Conservation (phyloP, 192 early-diverging fungal species). For the Coemansia sp. region DNA sequence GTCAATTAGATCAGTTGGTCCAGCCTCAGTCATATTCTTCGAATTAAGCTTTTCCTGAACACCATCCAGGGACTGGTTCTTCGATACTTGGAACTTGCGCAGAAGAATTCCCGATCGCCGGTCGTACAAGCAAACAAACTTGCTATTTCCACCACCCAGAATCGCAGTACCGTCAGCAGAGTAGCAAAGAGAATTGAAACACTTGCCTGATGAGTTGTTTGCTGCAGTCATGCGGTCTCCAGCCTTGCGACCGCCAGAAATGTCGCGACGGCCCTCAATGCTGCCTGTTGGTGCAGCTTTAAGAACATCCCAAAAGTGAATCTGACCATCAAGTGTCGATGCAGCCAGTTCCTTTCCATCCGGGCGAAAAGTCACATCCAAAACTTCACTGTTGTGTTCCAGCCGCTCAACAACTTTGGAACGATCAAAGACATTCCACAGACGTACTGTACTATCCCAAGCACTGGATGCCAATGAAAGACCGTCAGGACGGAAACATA, state of each 20-base stretch:
- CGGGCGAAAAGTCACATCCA: slow-evolving; percentile 84
- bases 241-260: slow-evolving; percentile 80
- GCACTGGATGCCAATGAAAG: slow-evolving; percentile 79
- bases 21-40: slow-evolving; percentile 93
- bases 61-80: slow-evolving; percentile 92
- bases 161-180: slow-evolving; percentile 91
- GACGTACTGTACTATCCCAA: slow-evolving; percentile 88
- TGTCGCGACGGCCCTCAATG: slow-evolving; percentile 93
- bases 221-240: slow-evolving; percentile 77
- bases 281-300: slow-evolving; percentile 65
- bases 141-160: slow-evolving; percentile 91
- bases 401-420: slow-evolving; percentile 74
- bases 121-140: slow-evolving; percentile 96
- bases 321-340: slow-evolving; percentile 87
- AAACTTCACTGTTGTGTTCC: slow-evolving; percentile 77
- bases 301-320: slow-evolving; percentile 92
- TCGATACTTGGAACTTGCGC: slow-evolving; percentile 87
- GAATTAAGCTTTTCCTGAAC: slow-evolving; percentile 87
- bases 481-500: slow-evolving; percentile 85
- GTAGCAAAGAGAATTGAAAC: slow-evolving; percentile 92
- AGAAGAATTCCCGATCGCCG: slow-evolving; percentile 68
- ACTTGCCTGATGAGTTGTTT: slow-evolving; percentile 80
- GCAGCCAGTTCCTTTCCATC: slow-evolving; percentile 87
- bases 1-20: slow-evolving; percentile 76
- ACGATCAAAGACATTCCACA: slow-evolving; percentile 94